A percentile compares a stretch with the other conserved stretches of the same genome.
phyloP scores from a whole-genome alignment of 208 protist genomes.

The Trypanosoma lewisi region DNA sequence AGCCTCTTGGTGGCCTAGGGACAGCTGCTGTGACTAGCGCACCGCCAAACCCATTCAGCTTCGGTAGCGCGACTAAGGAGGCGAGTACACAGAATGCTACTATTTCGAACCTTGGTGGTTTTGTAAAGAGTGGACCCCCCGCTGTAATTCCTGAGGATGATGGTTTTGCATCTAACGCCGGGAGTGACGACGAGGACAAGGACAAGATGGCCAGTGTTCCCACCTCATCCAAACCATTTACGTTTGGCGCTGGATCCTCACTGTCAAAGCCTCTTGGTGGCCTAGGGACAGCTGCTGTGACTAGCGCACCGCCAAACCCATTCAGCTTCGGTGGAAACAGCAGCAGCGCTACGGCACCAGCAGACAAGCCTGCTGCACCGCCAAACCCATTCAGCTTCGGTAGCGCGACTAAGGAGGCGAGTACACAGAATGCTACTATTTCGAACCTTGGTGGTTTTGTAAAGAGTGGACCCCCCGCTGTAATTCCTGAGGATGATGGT shows the following conservation, averaged over 20 bases:
- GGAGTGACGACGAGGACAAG: conserved; percentile 40
- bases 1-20: conserved; percentile 19
- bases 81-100: no score
- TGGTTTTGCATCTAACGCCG: conserved; percentile 63
- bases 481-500: conserved; percentile 58
- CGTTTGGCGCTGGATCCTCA: conserved; percentile 9
- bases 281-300: no score
- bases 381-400: no score
- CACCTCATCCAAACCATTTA: conserved; percentile 23
- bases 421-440: no score
- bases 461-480: conserved; percentile 50
- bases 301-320: no score
- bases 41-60: conserved; percentile 18
- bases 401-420: no score
- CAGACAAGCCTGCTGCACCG: no score
- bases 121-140: conserved; percentile 30
- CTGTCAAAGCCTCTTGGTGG: no score
- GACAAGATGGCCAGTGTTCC: conserved; percentile 1
- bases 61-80: no score
- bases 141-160: conserved; percentile 49
- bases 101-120: conserved; percentile 16
- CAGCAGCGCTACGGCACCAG: no score
- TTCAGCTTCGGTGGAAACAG: no score
- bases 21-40: background rate
- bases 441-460: conserved; percentile 30